Evolutionary conservation across 805 yeast genomes (phyloP).

Genomic region (Metschnikowia sp.): DNA sequence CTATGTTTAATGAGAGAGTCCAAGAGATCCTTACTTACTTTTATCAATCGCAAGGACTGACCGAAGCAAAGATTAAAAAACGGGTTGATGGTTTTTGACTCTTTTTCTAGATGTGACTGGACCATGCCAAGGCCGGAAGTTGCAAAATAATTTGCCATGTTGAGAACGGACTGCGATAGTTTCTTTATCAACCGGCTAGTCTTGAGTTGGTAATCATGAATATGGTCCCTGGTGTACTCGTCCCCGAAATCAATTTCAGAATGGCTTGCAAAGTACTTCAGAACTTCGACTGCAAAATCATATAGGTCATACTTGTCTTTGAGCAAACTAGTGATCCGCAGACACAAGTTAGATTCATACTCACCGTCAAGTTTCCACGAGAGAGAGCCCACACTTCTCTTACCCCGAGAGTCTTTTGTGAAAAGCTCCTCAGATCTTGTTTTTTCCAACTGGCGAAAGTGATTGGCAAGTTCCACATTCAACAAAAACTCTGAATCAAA

Average conservation of each 20-base stretch:
- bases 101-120: background rate
- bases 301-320: slow-evolving; percentile 36
- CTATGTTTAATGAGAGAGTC: slow-evolving; percentile 26
- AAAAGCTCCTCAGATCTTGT: background rate
- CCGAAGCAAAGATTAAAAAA: slow-evolving; percentile 31
- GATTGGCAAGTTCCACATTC: slow-evolving; percentile 6
- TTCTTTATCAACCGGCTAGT: slow-evolving; percentile 37
- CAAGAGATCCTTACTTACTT: slow-evolving; percentile 32
- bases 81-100: slow-evolving; percentile 25
- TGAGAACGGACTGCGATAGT: slow-evolving; percentile 25
- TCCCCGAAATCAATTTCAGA: slow-evolving; percentile 9
- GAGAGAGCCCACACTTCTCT: background rate
- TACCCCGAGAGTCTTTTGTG: background rate
- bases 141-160: slow-evolving; percentile 29
- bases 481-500: background rate
- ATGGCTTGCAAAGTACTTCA: slow-evolving; percentile 4
- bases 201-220: slow-evolving; percentile 38
- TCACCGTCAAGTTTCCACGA: background rate
- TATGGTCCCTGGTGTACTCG: slow-evolving; percentile 25
- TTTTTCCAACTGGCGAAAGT: slow-evolving; percentile 3
- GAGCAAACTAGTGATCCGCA: slow-evolving; percentile 19
- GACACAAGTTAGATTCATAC: slow-evolving; percentile 2
- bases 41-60: slow-evolving; percentile 34
- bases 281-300: slow-evolving; percentile 35
- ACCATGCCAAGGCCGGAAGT: slow-evolving; percentile 16